Percentiles rank a stretch among this genome's conserved stretches.
Conservation (phyloP, 257 asterid species). For the Nicotiana tabacum region DNA sequence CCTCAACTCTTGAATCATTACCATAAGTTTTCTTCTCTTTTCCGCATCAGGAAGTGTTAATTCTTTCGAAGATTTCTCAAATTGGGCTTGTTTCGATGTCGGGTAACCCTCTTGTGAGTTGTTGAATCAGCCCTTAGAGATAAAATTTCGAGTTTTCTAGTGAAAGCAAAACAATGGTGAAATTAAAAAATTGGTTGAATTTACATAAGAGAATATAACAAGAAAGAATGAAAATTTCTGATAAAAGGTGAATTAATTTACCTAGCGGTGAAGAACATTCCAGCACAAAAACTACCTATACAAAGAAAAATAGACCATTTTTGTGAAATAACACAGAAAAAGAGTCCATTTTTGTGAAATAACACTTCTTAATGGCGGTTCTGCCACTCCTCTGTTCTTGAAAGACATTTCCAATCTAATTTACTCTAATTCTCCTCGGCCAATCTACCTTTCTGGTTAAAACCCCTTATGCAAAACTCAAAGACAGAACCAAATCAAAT, state of each 20-base stretch:
- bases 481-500: conserved; percentile 4
- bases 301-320: conserved; percentile 81
- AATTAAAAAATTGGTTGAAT: not conserved
- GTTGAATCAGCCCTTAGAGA: too few relatives aligned
- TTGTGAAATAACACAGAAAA: conserved; percentile 20
- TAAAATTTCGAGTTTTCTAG: too few relatives aligned
- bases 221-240: not conserved
- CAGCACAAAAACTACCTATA: conserved; percentile 63
- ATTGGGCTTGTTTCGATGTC: too few relatives aligned
- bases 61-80: too few relatives aligned
- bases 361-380: conserved; percentile 48
- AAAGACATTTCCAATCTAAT: conserved; percentile 27
- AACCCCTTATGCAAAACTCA: conserved; percentile 26
- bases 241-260: conserved; percentile 11
- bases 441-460: conserved; percentile 19
- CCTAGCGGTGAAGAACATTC: conserved; percentile 83
- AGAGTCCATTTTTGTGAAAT: too few relatives aligned
- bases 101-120: too few relatives aligned
- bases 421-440: not conserved
- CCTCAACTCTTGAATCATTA: too few relatives aligned
- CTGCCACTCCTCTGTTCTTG: conserved; percentile 67
- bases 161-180: too few relatives aligned
- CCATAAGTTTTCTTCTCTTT: too few relatives aligned
- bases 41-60: too few relatives aligned
- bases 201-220: not conserved